Base-by-base conservation (phyloP, 2,329 filamentous ascomycete species). In the Fusarium burgessii region DNA sequence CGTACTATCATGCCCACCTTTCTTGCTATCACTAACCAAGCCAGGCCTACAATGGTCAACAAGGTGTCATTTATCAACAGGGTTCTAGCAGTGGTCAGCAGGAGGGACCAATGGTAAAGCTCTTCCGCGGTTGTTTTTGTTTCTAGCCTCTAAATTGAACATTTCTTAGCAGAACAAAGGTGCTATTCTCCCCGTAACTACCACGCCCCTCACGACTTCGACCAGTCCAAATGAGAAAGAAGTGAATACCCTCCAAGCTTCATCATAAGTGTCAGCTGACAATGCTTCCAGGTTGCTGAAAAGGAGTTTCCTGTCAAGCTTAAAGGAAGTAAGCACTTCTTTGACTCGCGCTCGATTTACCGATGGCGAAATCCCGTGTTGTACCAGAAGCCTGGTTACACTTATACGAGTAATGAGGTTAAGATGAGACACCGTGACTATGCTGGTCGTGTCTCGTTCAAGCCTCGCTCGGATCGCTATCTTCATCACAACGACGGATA, bases 91-190 rank as follows among this genome's bases (percentile, higher is more conserved):
- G 64, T 58, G 71, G 71, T 62, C 72, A 68, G 63, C 72, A 74
- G 62, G 74, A 75, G 20, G 70, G 74, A 45, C 58, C 64, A 68
- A 75, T 75, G 74, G 74, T 76, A 76, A 76, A 76, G 72, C 65
- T 76, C 66, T 76, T 76, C 70, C 72, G 72, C 23, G 74, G 74
- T 54, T 76, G 74, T 54, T 73, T 76, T 51, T 76, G 74, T 72
- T 70, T 63, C 47, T 75, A 76, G 72, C 23, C 36, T 68, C 68
- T 68, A 68, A 76, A 73, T 76, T 71, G 72, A 74, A 68, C 50
- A 32, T 49, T 57, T 75, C 55, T 66, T 60, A 75, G 74, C 70
- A 75, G 60, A 41, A 67, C 62, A 73, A 74, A 68, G 66, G 57
- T 62, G 60, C 58, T 23, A 58, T 55, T 50, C 38, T 55, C 36